Base-by-base conservation (phyloP, 306 rosid genomes). In the Vachellia collinsii region DNA sequence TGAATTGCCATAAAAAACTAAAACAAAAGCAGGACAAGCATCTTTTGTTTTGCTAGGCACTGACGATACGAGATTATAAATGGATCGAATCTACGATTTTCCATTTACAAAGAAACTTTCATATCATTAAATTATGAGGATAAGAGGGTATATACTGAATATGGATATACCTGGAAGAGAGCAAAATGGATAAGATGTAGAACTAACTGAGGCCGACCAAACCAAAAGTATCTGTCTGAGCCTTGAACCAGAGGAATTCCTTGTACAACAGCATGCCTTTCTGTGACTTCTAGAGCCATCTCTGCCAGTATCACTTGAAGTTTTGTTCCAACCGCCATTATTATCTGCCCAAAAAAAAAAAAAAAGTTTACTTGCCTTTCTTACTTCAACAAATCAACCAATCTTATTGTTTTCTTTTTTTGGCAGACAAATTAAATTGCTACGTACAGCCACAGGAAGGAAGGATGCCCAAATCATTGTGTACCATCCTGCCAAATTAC, bases 161-260 rank as follows among this genome's bases (percentile, higher is more conserved):
- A 29, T 29, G 34, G 34, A 29, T 29, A 29, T 89, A 95, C 99
- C 99, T 93, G 98, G 81, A 95, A 95, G 84, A 93, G 81, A 11
- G 99, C 93, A 73, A 93, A 93, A 85, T 95, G 99, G 85, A 95
- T 95, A 65, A 95, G 94, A 73, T 91, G 89, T 89, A 95, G 99
- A 87, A 95, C 76, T 77, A 95, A 84, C 53, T 88, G 92, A 34
- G 99, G 99, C 72, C 81, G 89, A 74, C 92, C 94, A 73, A 95
- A 95, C 99, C 99, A 95, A 82, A 95, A 95, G 76, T 95, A 93
- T 76, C 73, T 83, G 81, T 95, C 97, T 6, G 98, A 95, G 51
- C 93, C 97, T 84, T 89, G 92, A 81, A 95, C 99, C 46, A 95
- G 94, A 47, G 99, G 99, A 83, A 95, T 95, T 74, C 99, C 99